Percentiles rank a stretch among this genome's conserved stretches.
phyloP scores from a whole-genome alignment of 1,139 yeast species.

The Sugiyamaella sp. region DNA sequence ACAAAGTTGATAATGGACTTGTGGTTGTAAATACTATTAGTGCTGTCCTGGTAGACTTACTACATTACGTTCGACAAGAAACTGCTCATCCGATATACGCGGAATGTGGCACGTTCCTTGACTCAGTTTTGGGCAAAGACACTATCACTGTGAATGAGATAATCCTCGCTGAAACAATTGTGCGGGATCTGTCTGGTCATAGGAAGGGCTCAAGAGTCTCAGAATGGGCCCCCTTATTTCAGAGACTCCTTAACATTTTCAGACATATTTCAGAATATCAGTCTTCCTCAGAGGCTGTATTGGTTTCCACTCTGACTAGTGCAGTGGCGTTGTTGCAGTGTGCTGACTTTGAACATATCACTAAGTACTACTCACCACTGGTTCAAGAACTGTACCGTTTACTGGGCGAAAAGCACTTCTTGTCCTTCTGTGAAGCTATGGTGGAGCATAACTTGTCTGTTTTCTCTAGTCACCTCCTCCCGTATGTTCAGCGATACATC shows the following conservation, averaged over 20 bases:
- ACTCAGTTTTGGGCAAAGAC: constrained; percentile 11
- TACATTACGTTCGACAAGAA: constrained; percentile 63
- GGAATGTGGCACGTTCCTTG: constrained; percentile 32
- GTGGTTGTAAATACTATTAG: constrained; percentile 26
- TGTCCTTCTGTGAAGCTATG: constrained; percentile 47
- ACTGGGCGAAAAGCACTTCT: constrained; percentile 25
- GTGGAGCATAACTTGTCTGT: constrained; percentile 39
- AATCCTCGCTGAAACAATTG: constrained; percentile 25
- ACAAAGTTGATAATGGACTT: constrained; percentile 39
- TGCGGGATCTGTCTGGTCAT: constrained; percentile 42
- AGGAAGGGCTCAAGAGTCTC: constrained; percentile 46
- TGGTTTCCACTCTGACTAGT: constrained; percentile 11
- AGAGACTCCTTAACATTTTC: constrained; percentile 16
- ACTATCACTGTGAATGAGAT: constrained; percentile 5
- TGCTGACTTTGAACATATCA: constrained; percentile 33
- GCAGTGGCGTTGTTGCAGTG: constrained; percentile 26
- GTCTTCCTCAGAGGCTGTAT: not conserved
- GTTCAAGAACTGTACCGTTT: constrained; percentile 19
- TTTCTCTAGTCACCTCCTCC: constrained; percentile 31
- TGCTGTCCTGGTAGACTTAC: constrained; percentile 45
- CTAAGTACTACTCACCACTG: constrained; percentile 30
- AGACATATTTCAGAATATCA: constrained; percentile 3
- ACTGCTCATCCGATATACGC: constrained; percentile 51
- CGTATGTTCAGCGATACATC: constrained; percentile 29
- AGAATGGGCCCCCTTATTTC: constrained; percentile 39